phyloP scores from a whole-genome alignment of 495 filamentous ascomycete species.

The Durotheca rogersii region DNA sequence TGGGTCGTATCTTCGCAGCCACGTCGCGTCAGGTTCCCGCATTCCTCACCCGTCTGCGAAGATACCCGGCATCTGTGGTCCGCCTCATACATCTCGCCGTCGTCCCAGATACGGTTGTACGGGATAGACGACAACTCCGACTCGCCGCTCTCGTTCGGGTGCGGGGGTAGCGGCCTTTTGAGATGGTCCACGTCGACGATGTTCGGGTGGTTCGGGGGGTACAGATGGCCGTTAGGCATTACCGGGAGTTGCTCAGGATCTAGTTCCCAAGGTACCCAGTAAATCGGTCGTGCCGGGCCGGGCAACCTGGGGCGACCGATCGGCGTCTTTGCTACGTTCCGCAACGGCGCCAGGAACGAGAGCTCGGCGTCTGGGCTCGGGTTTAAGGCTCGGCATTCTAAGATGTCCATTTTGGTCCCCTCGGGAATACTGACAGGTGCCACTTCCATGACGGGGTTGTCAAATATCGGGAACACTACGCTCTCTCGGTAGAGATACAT shows the following conservation, averaged over 20 bases:
- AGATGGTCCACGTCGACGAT: background rate
- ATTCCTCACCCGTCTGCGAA: background rate
- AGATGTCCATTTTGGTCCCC: no score
- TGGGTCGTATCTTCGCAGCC: constrained; percentile 10
- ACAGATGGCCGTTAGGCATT: background rate
- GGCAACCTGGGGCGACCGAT: constrained; percentile 1
- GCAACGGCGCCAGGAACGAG: background rate
- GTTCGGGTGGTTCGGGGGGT: background rate
- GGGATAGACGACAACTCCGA: constrained; percentile 3
- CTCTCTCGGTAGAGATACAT: background rate
- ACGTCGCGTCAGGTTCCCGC: background rate
- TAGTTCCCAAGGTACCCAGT: constrained; percentile 1
- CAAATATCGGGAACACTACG: background rate
- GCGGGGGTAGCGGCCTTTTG: constrained; percentile 2
- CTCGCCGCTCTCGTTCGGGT: constrained; percentile 3
- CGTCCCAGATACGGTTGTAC: background rate
- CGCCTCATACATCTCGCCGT: background rate
- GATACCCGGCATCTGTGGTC: background rate
- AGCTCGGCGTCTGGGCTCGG: background rate
- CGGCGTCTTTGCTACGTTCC: background rate
- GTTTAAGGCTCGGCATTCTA: background rate
- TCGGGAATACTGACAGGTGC: background rate
- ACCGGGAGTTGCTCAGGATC: background rate
- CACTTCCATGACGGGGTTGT: background rate
- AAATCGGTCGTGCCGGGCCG: constrained; percentile 1